Percentiles rank a stretch among this genome's conserved stretches.
Evolutionary conservation across 2,329 filamentous ascomycete genomes (phyloP).

Genomic region (Lasiodiplodia sp.): DNA sequence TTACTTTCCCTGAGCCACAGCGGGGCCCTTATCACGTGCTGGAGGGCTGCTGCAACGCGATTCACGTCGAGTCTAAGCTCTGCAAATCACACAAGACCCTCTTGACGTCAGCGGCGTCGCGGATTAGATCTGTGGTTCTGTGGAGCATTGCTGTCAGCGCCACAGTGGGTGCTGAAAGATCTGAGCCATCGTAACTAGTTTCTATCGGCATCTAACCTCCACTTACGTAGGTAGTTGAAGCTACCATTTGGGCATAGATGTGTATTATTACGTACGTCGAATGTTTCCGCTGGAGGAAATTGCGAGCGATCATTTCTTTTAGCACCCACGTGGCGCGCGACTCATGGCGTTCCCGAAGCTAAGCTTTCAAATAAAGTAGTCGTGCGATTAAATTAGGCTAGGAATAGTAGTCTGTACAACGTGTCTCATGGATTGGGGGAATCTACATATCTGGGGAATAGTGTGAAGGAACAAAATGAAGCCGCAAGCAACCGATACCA

Average conservation of each 20-base stretch:
- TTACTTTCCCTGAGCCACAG: neutral
- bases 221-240: no score
- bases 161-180: no score
- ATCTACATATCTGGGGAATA: constrained; percentile 22
- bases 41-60: neutral
- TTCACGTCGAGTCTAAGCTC: neutral
- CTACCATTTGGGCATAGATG: no score
- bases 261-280: neutral
- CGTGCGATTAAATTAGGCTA: constrained; percentile 1
- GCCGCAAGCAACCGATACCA: neutral
- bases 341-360: neutral
- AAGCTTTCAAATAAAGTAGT: neutral
- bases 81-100: neutral
- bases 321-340: no score
- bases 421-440: constrained; percentile 19
- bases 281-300: neutral
- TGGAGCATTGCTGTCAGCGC: neutral
- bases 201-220: no score
- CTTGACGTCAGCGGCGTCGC: constrained; percentile 9
- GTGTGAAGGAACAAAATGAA: neutral
- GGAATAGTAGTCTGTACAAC: neutral
- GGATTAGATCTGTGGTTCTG: neutral
- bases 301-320: no score
- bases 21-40: constrained; percentile 7
- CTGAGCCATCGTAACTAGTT: no score